Percentiles rank a stretch among this genome's conserved stretches.
Conservation (phyloP, 2,329 filamentous ascomycete species). For the Neonectria hederae region DNA sequence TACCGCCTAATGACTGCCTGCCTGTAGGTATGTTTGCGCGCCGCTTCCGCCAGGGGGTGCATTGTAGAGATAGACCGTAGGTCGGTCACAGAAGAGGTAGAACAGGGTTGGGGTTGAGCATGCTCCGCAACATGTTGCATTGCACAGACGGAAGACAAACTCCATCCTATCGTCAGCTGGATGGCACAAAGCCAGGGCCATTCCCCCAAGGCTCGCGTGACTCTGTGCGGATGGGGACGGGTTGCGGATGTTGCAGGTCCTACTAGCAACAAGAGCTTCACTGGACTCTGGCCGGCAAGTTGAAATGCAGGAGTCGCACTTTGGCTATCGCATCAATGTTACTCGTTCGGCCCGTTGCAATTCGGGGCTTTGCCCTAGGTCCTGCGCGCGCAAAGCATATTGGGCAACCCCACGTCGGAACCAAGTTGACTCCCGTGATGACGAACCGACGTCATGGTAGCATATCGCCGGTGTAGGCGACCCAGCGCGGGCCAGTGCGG, state of each 20-base stretch:
- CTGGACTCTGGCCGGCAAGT: not conserved
- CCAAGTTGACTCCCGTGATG: slow-evolving; percentile 32
- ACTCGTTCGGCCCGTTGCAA: slow-evolving; percentile 6
- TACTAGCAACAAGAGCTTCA: not conserved
- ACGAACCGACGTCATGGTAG: slow-evolving; percentile 34
- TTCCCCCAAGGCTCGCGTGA: slow-evolving; percentile 12
- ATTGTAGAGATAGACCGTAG: slow-evolving; percentile 11
- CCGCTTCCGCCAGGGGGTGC: slow-evolving; percentile 8
- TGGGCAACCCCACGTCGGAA: slow-evolving; percentile 18
- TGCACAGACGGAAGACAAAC: slow-evolving; percentile 14
- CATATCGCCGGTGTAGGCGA: slow-evolving; percentile 9
- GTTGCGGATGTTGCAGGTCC: slow-evolving; percentile 3
- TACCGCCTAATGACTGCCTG: slow-evolving; percentile 2
- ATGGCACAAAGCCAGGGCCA: slow-evolving; percentile 9
- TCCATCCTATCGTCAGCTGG: slow-evolving; percentile 10
- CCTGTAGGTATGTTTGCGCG: not conserved
- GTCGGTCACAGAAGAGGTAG: not conserved
- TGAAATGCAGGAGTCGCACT: slow-evolving; percentile 1
- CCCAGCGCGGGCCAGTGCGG: slow-evolving; percentile 6
- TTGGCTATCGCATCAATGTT: slow-evolving; percentile 8
- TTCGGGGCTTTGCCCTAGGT: slow-evolving; percentile 12
- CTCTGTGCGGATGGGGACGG: slow-evolving; percentile 6
- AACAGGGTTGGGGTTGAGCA: not conserved
- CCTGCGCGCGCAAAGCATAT: slow-evolving; percentile 23
- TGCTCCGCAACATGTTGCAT: not conserved